A percentile compares a stretch with the other conserved stretches of the same genome.
Evolutionary conservation across 352 stramenopile species (phyloP).

Genomic region (Pythium aphanidermatum): DNA sequence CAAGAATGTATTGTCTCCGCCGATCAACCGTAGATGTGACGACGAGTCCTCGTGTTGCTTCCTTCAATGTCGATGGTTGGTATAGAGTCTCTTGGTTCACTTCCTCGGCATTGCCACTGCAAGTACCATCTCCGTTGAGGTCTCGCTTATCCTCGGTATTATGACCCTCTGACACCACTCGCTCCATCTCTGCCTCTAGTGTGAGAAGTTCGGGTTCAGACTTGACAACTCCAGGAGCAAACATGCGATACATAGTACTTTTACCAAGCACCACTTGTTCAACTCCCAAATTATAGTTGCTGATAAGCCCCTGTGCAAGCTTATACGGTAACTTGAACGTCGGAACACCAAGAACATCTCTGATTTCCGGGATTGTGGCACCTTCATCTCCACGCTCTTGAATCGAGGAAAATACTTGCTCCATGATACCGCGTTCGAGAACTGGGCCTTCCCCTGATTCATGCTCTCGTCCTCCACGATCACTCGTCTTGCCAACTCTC

Average conservation of each 20-base stretch:
- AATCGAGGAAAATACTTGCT: conserved; percentile 68
- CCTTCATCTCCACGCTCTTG: conserved; percentile 39
- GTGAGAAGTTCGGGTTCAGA: background rate
- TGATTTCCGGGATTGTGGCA: conserved; percentile 72
- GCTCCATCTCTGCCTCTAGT: conserved; percentile 1
- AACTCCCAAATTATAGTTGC: conserved; percentile 72
- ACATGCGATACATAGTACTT: conserved; percentile 83
- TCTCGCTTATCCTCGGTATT: background rate
- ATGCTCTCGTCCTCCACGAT: background rate
- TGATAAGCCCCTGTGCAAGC: conserved; percentile 67
- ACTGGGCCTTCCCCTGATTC: conserved; percentile 24
- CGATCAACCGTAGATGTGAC: conserved; percentile 49
- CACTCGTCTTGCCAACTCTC: conserved; percentile 5
- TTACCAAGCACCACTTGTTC: conserved; percentile 75
- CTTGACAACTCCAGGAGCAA: conserved; percentile 30
- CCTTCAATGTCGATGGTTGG: conserved; percentile 55
- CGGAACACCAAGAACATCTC: conserved; percentile 67
- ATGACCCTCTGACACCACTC: background rate
- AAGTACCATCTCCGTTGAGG: background rate
- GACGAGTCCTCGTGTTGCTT: conserved; percentile 41
- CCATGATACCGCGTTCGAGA: conserved; percentile 72
- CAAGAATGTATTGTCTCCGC: conserved; percentile 46
- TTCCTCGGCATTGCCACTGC: background rate
- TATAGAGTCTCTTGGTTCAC: conserved; percentile 1
- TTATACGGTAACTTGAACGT: conserved; percentile 85